phyloP scores from a whole-genome alignment of 805 yeast genomes.

The Cephaloascus albidus region DNA sequence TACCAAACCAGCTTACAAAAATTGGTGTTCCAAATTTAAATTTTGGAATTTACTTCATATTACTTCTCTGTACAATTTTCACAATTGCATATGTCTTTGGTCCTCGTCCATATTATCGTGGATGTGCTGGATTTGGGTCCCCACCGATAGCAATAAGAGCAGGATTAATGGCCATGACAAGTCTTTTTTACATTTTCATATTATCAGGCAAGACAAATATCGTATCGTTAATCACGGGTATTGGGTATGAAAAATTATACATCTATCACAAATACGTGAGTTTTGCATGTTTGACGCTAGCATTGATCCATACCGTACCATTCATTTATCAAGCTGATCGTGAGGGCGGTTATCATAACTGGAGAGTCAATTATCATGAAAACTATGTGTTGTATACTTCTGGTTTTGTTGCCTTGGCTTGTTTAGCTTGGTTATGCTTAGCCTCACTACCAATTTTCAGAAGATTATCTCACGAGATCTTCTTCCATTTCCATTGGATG shows the following conservation, averaged over 20 bases:
- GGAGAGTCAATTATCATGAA: constrained; percentile 11
- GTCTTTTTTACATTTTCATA: constrained; percentile 40
- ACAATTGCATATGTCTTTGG: constrained; percentile 21
- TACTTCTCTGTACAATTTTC: constrained; percentile 23
- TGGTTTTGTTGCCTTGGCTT: constrained; percentile 42
- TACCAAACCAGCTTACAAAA: constrained; percentile 19
- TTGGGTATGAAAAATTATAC: constrained; percentile 47
- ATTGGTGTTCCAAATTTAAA: constrained; percentile 27
- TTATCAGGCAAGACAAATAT: constrained; percentile 45
- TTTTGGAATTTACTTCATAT: constrained; percentile 19
- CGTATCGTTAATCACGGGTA: constrained; percentile 39
- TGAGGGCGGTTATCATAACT: constrained; percentile 37
- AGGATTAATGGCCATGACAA: constrained; percentile 39
- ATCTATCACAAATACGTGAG: constrained; percentile 41
- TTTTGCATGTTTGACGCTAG: constrained; percentile 28
- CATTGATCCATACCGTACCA: constrained; percentile 42
- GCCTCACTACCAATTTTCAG: constrained; percentile 31
- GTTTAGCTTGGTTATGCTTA: constrained; percentile 32
- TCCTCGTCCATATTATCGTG: constrained; percentile 43
- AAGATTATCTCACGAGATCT: constrained; percentile 32
- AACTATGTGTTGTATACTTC: constrained; percentile 14
- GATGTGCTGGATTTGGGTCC: constrained; percentile 44
- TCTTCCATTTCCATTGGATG: constrained; percentile 45
- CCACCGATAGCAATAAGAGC: constrained; percentile 50
- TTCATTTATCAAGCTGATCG: constrained; percentile 30